These are phyloP conservation scores for Solanum verrucosum DNA, from an alignment of 257 asterid genomes.

Conservation along the genomic window DNA sequence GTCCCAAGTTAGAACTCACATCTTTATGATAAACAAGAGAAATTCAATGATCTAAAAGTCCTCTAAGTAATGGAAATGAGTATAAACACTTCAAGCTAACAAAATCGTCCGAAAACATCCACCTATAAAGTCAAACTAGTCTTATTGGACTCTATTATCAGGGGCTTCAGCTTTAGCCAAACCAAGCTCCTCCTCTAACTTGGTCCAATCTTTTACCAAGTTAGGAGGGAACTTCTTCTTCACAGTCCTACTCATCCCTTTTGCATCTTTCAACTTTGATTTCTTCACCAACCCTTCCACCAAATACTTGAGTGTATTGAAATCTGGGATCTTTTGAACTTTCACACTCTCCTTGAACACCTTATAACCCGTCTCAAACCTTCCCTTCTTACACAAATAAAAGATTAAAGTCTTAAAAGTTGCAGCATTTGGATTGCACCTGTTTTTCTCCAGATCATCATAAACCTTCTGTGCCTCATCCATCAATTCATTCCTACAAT, in stretches of 20 bases:
- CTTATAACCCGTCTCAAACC: conserved; percentile 43
- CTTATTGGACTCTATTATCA: background rate
- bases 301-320: conserved; percentile 57
- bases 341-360: conserved; percentile 61
- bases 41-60: background rate
- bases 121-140: background rate
- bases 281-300: conserved; percentile 43
- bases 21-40: background rate
- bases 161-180: conserved; percentile 13
- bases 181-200: conserved; percentile 47
- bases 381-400: conserved; percentile 44
- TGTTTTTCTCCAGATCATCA: conserved; percentile 37
- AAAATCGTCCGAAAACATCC: background rate
- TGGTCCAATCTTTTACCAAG: conserved; percentile 55
- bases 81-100: background rate
- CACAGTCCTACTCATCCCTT: conserved; percentile 47
- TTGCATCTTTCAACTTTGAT: conserved; percentile 39
- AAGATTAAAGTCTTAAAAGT: conserved; percentile 62
- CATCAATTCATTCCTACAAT: conserved; percentile 46
- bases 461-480: conserved; percentile 67
- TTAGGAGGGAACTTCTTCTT: conserved; percentile 62
- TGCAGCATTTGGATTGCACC: conserved; percentile 48
- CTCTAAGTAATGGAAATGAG: background rate
- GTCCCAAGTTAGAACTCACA: background rate
- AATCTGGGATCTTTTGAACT: conserved; percentile 61